Percentiles rank a stretch among this genome's conserved stretches.
Conservation (phyloP, 345 rosid species). For the Dimocarpus longan region DNA sequence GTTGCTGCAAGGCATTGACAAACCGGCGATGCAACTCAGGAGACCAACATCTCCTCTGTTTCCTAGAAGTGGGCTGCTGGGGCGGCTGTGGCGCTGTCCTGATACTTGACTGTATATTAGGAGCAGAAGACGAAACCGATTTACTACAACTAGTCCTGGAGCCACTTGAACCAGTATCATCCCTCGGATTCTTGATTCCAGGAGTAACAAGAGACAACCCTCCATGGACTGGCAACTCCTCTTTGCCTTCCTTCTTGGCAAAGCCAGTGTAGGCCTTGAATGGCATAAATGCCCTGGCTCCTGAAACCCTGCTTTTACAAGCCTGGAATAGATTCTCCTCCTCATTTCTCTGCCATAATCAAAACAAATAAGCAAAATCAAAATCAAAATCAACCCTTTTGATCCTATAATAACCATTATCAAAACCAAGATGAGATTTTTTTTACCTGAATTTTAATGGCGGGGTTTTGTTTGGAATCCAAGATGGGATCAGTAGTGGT, state of each 20-base stretch:
- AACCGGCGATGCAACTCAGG: constrained; percentile 86
- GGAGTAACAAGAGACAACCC: constrained; percentile 58
- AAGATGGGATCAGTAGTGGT: constrained; percentile 18
- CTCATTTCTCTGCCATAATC: constrained; percentile 45
- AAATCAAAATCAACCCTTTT: constrained; percentile 6
- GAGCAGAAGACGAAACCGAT: constrained; percentile 41
- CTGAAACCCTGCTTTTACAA: constrained; percentile 32
- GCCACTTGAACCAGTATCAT: constrained; percentile 52
- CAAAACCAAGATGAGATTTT: neutral
- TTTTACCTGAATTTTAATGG: constrained; percentile 52
- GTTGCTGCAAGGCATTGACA: constrained; percentile 78
- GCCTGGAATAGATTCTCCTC: constrained; percentile 42
- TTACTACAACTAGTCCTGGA: constrained; percentile 47
- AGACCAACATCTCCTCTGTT: constrained; percentile 98
- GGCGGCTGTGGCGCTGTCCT: constrained; percentile 41
- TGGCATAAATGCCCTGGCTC: constrained; percentile 43
- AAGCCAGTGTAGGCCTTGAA: constrained; percentile 37
- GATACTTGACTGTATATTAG: constrained; percentile 37
- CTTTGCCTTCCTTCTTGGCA: constrained; percentile 36
- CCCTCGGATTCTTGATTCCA: constrained; percentile 53
- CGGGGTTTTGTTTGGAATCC: constrained; percentile 37
- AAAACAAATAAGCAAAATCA: neutral
- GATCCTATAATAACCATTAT: neutral
- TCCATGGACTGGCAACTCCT: constrained; percentile 38
- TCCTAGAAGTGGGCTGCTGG: constrained; percentile 63